phyloP scores from a whole-genome alignment of 805 yeast species.

The Scheffersomyces stipitis region DNA sequence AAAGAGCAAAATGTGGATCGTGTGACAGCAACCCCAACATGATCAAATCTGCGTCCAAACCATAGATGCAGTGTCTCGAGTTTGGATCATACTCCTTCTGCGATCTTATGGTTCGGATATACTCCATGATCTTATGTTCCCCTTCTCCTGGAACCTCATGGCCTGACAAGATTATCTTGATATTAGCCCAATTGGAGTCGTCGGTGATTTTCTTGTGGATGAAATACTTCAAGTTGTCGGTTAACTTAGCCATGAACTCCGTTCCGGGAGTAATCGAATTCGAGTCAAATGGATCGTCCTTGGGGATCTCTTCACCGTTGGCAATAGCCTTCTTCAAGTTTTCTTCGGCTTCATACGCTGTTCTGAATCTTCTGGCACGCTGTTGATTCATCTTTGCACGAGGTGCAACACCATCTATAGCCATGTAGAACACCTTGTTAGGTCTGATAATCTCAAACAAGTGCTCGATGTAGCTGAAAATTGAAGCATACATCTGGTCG shows the following conservation, averaged over 20 bases:
- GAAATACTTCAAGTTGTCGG: slow-evolving; percentile 79
- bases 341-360: slow-evolving; percentile 90
- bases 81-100: slow-evolving; percentile 73
- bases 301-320: slow-evolving; percentile 73
- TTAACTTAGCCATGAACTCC: slow-evolving; percentile 88
- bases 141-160: slow-evolving; percentile 99
- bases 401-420: slow-evolving; percentile 98
- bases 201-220: slow-evolving; percentile 84
- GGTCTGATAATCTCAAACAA: slow-evolving; percentile 87
- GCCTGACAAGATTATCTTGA: slow-evolving; percentile 79
- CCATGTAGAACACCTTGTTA: slow-evolving; percentile 85
- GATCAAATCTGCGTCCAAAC: slow-evolving; percentile 93
- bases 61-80: slow-evolving; percentile 90
- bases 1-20: slow-evolving; percentile 91
- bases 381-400: slow-evolving; percentile 99
- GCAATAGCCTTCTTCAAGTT: slow-evolving; percentile 70
- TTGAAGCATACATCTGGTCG: slow-evolving; percentile 89
- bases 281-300: slow-evolving; percentile 84
- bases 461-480: slow-evolving; percentile 93
- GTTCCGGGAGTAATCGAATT: slow-evolving; percentile 97
- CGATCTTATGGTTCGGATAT: slow-evolving; percentile 76
- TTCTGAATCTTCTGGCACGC: slow-evolving; percentile 90
- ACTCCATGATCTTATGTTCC: slow-evolving; percentile 96
- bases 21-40: slow-evolving; percentile 90
- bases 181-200: slow-evolving; percentile 81